Evolutionary conservation across 495 filamentous ascomycete genomes (phyloP).

Genomic region (Endocarpon pusillum): DNA sequence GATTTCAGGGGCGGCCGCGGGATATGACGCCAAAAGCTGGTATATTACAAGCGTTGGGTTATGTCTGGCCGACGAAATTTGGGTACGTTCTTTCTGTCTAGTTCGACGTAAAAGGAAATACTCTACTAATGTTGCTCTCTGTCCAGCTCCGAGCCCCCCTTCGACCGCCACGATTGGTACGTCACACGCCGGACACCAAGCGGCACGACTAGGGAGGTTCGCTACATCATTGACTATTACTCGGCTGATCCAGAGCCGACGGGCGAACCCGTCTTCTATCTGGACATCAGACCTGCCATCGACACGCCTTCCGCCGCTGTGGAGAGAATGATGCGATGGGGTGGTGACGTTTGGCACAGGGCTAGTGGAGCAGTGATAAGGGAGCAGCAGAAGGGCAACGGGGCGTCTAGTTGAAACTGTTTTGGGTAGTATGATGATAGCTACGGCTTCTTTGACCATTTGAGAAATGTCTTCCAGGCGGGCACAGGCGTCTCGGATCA

Average conservation of each 20-base stretch:
- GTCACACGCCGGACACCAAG: conserved; percentile 51
- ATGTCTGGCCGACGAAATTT: conserved; percentile 63
- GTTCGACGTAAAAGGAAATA: background rate
- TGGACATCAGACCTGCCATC: conserved; percentile 92
- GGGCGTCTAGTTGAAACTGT: too few species aligned
- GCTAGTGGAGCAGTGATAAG: conserved; percentile 59
- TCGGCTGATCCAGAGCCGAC: conserved; percentile 69
- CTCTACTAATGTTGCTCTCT: conserved; percentile 4
- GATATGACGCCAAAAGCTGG: conserved; percentile 83
- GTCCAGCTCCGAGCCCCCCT: conserved; percentile 60
- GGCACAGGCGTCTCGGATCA: too few species aligned
- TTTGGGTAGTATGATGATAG: too few species aligned
- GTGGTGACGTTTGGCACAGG: conserved; percentile 81
- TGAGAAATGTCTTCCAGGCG: too few species aligned
- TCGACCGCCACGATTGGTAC: conserved; percentile 96
- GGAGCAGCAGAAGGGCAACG: conserved; percentile 14
- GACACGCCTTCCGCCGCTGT: conserved; percentile 63
- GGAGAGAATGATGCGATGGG: conserved; percentile 79
- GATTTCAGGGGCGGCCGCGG: conserved; percentile 75
- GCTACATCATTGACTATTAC: conserved; percentile 98
- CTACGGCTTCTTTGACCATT: too few species aligned
- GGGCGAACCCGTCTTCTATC: conserved; percentile 87
- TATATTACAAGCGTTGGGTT: conserved; percentile 59
- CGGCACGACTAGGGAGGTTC: conserved; percentile 51
- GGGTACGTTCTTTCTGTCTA: conserved; percentile 30